Conservation (phyloP, 768 basidiomycete genomes). For the Xerocomellus amylosporus region DNA sequence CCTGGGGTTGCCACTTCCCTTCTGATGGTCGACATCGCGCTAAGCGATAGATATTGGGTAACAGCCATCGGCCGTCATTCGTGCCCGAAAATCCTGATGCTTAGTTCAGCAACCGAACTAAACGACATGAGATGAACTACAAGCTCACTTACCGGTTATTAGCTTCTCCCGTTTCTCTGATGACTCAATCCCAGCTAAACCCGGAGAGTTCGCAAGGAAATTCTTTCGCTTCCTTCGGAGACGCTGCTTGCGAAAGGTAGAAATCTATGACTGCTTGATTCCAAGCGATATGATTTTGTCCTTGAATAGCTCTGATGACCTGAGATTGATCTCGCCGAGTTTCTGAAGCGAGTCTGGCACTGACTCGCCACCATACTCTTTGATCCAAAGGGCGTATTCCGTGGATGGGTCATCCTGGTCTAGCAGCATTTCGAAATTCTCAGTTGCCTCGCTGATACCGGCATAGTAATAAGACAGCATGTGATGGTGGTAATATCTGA, state of each 20-base stretch:
- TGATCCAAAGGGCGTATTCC: constrained; percentile 1
- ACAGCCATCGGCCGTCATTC: constrained; percentile 36
- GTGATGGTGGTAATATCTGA: constrained; percentile 36
- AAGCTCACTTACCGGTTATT: constrained; percentile 1
- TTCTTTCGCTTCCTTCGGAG: constrained; percentile 33
- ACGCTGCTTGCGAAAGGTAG: constrained; percentile 31
- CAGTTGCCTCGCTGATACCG: neutral
- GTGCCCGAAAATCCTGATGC: constrained; percentile 39
- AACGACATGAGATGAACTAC: neutral
- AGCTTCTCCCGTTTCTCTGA: constrained; percentile 15
- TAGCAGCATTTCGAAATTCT: neutral
- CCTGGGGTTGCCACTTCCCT: constrained; percentile 44
- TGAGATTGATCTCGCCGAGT: neutral
- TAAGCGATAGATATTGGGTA: constrained; percentile 34
- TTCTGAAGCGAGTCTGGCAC: neutral
- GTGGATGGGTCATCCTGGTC: neutral
- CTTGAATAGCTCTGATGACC: constrained; percentile 10
- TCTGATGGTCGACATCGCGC: constrained; percentile 21
- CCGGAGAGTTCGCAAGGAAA: constrained; percentile 29
- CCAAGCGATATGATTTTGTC: neutral
- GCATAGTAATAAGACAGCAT: constrained; percentile 34
- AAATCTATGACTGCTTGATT: constrained; percentile 5
- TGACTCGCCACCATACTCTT: neutral
- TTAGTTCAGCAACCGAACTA: neutral
- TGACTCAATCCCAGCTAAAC: constrained; percentile 39